Percentiles rank a stretch among this genome's conserved stretches.
phyloP scores from a whole-genome alignment of 352 stramenopile genomes.

The Aphanomyces cochlioides region DNA sequence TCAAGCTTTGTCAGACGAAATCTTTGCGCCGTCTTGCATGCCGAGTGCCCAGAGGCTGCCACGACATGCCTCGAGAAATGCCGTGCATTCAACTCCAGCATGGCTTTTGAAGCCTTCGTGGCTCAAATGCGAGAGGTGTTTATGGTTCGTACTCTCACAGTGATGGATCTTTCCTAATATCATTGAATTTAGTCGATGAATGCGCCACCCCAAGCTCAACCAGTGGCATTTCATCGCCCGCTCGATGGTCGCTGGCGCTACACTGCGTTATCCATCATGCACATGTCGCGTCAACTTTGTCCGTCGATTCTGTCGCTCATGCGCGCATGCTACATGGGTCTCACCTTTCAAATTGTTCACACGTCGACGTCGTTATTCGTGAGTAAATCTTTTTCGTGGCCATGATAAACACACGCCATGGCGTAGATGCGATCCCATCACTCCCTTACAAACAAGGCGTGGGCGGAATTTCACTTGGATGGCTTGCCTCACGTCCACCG shows the following conservation, averaged over 20 bases:
- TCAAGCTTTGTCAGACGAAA: not conserved
- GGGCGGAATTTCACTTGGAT: constrained; percentile 26
- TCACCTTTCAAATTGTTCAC: not conserved
- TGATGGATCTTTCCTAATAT: too few relatives aligned
- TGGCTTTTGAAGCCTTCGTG: constrained; percentile 22
- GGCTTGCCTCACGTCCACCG: constrained; percentile 7
- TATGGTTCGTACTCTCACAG: not conserved
- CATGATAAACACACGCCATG: not conserved
- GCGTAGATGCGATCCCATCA: constrained; percentile 6
- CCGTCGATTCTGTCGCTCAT: constrained; percentile 18
- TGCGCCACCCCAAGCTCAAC: too few relatives aligned
- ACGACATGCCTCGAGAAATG: not conserved
- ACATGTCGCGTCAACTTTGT: not conserved
- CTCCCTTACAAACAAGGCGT: not conserved
- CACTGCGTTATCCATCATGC: too few relatives aligned
- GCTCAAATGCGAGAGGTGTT: constrained; percentile 29
- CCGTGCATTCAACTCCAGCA: not conserved
- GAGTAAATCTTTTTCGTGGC: not conserved
- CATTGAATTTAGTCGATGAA: too few relatives aligned
- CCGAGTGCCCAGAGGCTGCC: not conserved
- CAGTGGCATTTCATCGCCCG: too few relatives aligned
- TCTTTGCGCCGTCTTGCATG: not conserved
- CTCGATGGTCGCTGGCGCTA: too few relatives aligned
- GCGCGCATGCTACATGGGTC: constrained; percentile 13
- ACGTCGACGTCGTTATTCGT: constrained; percentile 4